Evolutionary conservation across 768 basidiomycete species (phyloP), one percentile per base, ranked within the genome.

Genomic region (Pluteus cervinus): DNA sequence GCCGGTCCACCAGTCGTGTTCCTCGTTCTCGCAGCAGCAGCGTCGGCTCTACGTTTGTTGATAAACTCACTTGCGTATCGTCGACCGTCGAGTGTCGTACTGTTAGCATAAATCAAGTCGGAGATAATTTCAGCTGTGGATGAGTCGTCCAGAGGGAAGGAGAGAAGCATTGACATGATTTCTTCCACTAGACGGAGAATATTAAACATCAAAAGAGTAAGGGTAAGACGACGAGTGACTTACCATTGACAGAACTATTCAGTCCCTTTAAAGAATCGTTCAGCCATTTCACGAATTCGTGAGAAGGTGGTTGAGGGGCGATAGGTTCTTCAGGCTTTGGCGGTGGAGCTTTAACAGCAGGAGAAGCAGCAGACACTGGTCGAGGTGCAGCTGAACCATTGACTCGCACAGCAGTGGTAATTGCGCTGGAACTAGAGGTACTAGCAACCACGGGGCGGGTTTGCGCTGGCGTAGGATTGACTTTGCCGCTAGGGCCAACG

Each of bases 1-100:
- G 53, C 48, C 3, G 57, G 8, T 22, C 33, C 34, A 7, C 22
- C n/a, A 6, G 12, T 29, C 15, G 35, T 41, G 20, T 15, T 29
- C 31, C 34, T 28, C n/a, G n/a, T n/a, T n/a, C n/a, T n/a, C n/a
- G n/a, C n/a, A 14, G 39, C 32, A 10, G 66, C 66, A 1, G 80
- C 84, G 55, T 98, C 94, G 14, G 73, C 75, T 62, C 91, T 93
- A 36, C 96, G 83, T 54, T 77, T 87, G 44, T 71, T 75, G 36
- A 91, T 77, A 51, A 89, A 99, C 47, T 98, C 93, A 9, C 86
- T 73, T 3, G 96, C 93, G 54, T 98, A 99, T 24, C 94, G 79
- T 35, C 93, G 74, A 4, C 96, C 96, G 53, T 98, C 92, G 35
- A 99, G 76, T 2, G 88, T 98, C 15, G 91, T 87, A 47, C 90